Evolutionary conservation across 2,329 filamentous ascomycete species (phyloP).

Genomic region (Colletotrichum simmondsii): DNA sequence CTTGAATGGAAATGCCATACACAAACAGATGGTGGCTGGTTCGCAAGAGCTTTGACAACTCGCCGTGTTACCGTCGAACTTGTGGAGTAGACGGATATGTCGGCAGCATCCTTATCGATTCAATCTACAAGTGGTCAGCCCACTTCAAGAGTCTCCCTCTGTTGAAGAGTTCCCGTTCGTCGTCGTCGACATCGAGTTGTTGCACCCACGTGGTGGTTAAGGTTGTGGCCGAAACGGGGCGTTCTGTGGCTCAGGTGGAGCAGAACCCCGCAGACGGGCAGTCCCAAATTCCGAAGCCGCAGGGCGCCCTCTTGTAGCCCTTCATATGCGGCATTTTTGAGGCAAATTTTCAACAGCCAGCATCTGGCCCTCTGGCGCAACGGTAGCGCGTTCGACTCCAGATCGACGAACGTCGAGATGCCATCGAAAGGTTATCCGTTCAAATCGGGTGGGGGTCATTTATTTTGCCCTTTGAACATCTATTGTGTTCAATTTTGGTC

Average conservation of each 20-base stretch:
- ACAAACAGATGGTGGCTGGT: background rate
- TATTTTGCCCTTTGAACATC: background rate
- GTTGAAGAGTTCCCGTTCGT: background rate
- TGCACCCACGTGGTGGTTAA: slow-evolving; percentile 15
- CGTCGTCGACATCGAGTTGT: slow-evolving; percentile 15
- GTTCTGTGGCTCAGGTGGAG: background rate
- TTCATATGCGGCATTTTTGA: background rate
- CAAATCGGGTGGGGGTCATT: slow-evolving; percentile 32
- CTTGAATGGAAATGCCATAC: background rate
- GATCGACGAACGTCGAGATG: background rate
- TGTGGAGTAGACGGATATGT: background rate
- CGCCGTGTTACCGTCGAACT: background rate
- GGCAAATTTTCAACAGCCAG: rapidly evolving
- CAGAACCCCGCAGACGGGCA: background rate
- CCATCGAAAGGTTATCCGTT: slow-evolving; percentile 34
- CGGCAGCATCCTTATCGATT: background rate
- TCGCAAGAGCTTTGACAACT: background rate
- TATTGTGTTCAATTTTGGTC: background rate
- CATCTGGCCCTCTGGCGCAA: slow-evolving; percentile 29
- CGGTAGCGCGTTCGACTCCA: slow-evolving; percentile 35
- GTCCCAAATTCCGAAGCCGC: too few relatives aligned
- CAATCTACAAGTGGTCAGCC: background rate
- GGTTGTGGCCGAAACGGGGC: slow-evolving; percentile 5
- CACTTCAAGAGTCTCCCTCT: background rate
- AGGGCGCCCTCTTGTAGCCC: rapidly evolving